Conservation (phyloP, 768 basidiomycete genomes). For the Austroboletus eburneus region DNA sequence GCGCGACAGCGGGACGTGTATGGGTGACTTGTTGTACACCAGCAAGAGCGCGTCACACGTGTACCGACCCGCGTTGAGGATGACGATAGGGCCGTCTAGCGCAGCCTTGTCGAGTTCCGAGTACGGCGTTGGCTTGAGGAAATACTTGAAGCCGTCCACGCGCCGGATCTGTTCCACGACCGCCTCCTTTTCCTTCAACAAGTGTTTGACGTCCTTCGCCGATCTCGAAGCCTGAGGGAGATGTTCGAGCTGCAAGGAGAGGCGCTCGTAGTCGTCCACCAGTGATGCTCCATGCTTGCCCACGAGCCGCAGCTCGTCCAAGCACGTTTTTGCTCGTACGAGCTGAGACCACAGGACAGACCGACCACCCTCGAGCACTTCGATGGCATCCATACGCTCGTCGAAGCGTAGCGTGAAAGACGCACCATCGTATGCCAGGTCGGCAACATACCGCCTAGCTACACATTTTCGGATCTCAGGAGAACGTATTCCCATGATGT, state of each 20-base stretch:
- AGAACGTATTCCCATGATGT: constrained; percentile 14
- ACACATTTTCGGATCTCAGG: constrained; percentile 16
- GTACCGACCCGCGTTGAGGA: constrained; percentile 28
- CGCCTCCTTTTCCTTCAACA: constrained; percentile 25
- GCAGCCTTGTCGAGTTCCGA: constrained; percentile 26
- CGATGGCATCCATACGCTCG: constrained; percentile 25
- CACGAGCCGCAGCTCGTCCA: constrained; percentile 24
- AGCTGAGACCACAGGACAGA: constrained; percentile 34
- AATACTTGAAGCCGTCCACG: constrained; percentile 30
- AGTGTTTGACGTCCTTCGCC: constrained; percentile 14
- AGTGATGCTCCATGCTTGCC: constrained; percentile 16
- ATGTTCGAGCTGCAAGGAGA: constrained; percentile 14
- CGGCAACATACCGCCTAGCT: constrained; percentile 7
- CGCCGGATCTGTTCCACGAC: constrained; percentile 28
- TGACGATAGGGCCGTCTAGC: constrained; percentile 33
- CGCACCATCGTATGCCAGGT: constrained; percentile 27
- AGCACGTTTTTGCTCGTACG: constrained; percentile 19
- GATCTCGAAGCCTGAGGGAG: constrained; percentile 7
- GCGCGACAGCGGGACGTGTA: constrained; percentile 19
- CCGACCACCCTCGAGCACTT: constrained; percentile 30
- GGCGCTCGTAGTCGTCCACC: constrained; percentile 21
- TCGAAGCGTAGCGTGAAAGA: constrained; percentile 23
- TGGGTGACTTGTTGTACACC: constrained; percentile 5
- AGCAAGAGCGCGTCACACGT: constrained; percentile 25
- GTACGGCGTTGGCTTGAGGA: constrained; percentile 24